Evolutionary conservation across 169 alveolate genomes (phyloP), one percentile per base, ranked within the genome.

Genomic region (Ichthyophthirius multifiliis): DNA sequence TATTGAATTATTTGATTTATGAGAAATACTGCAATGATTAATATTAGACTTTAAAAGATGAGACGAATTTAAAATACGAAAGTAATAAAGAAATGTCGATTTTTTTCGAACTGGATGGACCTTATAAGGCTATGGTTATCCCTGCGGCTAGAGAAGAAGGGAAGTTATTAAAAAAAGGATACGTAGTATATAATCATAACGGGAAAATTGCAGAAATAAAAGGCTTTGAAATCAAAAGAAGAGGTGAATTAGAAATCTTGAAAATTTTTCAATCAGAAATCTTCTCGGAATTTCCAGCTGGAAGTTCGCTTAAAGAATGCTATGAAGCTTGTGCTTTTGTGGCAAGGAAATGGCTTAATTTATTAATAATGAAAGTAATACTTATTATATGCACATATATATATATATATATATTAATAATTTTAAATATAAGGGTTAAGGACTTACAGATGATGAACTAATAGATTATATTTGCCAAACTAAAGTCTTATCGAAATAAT

Each of bases 81-180:
- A 91, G 92, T 5, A 83, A 93, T 7, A 94, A 94, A 30, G 99
- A 97, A 82, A 98, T 98, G 97, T 97, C 99, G 32, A 96, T 99
- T 23, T 97, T 97, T 92, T 98, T 98, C 79, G 99, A 98, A 88
- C 94, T 98, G 30, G 99, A 98, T 91, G 99, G 99, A 0, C 99
- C 99, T 12, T 98, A 99, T 95, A 96, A 96, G 83, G 96, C 98
- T 45, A 98, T 98, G 99, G 93, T 97, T 80, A 93, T 98, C 62
- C 99, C 99, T 0, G 99, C 99, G 13, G 97, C 99, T 5, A 98
- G 96, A 85, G 98, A 98, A 75, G 99, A 98, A 62, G 98, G 75
- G 6, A 32, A 64, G 3, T 34, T 64, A 32, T 20, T 64, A 12
- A 64, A 64, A 13, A 79, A 85, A 45, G 94, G 99, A 84, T 98